A percentile compares a stretch with the other conserved stretches of the same genome.
Evolutionary conservation across 1,284 basidiomycete genomes (phyloP).

Genomic region (Puccinia coronata): DNA sequence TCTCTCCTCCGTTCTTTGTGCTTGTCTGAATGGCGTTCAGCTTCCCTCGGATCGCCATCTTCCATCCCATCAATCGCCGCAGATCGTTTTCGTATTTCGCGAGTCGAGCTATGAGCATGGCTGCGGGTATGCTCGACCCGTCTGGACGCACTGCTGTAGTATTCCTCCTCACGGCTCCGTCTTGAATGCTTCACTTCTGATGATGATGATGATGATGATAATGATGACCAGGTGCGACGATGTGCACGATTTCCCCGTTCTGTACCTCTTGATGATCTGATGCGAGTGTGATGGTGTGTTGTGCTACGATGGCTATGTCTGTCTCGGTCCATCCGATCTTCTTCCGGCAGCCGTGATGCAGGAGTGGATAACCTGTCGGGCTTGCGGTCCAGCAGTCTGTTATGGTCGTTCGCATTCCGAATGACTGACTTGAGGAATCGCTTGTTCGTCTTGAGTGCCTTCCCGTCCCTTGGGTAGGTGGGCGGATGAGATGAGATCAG

Average conservation of each 20-base stretch:
- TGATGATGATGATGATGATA: no score
- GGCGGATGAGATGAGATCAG: not conserved
- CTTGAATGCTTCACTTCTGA: no score
- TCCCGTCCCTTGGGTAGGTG: not conserved
- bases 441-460: conserved; percentile 53
- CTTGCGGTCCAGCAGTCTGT: conserved; percentile 51
- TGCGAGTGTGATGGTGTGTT: not conserved
- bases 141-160: not conserved
- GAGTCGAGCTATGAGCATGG: not conserved
- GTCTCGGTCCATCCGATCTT: not conserved
- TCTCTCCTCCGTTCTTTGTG: not conserved
- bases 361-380: conserved; percentile 22
- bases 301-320: not conserved
- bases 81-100: not conserved
- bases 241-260: no score
- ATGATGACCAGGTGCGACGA: no score
- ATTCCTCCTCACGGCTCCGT: not conserved
- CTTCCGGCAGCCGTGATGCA: not conserved
- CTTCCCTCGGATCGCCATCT: not conserved
- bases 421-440: conserved; percentile 54
- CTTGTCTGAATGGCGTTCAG: not conserved
- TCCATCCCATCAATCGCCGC: not conserved
- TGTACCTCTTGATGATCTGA: not conserved
- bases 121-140: not conserved
- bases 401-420: conserved; percentile 54